Conservation (phyloP, 768 basidiomycete genomes). For the Mycena amicta region DNA sequence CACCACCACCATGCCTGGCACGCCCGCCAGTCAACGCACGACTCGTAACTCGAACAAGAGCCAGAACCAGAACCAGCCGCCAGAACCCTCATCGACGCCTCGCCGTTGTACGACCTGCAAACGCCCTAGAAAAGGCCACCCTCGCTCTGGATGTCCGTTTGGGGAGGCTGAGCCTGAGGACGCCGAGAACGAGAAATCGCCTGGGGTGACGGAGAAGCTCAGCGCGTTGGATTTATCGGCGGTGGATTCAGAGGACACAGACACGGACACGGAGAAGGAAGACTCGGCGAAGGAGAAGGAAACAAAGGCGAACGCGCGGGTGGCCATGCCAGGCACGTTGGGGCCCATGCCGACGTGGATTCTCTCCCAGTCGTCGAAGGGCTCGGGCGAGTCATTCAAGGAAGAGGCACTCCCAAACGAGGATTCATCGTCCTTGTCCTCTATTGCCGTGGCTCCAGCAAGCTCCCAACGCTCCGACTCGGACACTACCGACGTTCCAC, state of each 20-base stretch:
- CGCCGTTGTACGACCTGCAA: conserved; percentile 19
- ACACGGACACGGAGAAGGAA: not conserved
- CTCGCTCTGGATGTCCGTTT: conserved; percentile 19
- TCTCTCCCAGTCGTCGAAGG: conserved; percentile 23
- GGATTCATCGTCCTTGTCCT: conserved; percentile 16
- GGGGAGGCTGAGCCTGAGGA: not conserved
- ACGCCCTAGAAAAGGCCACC: conserved; percentile 20
- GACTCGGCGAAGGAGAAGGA: not conserved
- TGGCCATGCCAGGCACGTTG: conserved; percentile 59
- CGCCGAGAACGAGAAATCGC: not conserved
- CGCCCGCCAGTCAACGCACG: conserved; percentile 13
- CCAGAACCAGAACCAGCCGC: not conserved
- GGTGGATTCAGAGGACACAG: not conserved
- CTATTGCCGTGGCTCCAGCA: not conserved
- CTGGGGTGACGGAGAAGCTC: conserved; percentile 4
- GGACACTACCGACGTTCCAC: conserved; percentile 8
- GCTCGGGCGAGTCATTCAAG: conserved; percentile 1
- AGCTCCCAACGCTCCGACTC: too few relatives aligned
- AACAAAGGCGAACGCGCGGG: not conserved
- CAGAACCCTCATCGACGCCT: conserved; percentile 4
- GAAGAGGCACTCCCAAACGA: not conserved
- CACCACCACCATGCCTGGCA: too few relatives aligned
- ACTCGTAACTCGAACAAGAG: conserved; percentile 20
- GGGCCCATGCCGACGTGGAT: conserved; percentile 46
- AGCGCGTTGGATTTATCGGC: conserved; percentile 15